Base-by-base conservation (phyloP, 352 stramenopile genomes). In the Phytophthora hibernalis region DNA sequence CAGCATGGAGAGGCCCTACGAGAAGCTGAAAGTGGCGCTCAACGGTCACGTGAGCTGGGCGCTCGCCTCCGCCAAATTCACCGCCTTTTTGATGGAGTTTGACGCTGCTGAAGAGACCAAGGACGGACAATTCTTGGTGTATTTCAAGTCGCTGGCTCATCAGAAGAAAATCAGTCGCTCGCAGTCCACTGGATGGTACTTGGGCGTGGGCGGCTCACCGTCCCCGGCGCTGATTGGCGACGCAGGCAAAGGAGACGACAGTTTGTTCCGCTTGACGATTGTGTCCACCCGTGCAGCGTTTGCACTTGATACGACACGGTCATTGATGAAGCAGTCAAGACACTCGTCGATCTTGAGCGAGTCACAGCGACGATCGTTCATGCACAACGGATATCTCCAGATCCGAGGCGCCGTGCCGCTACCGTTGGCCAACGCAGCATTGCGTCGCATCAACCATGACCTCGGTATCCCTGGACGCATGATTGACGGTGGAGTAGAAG, bases 21-120 rank as follows among this genome's bases (percentile, higher is more conserved):
- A 93, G 70, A 91, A 91, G 69, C 74, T 95, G 22, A 85, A 85
- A n/a, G 79, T 93, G 42, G 79, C 84, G 33, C 79, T 92, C 24
- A 92, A 88, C 28, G 80, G 78, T 31, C 65, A 82, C 28, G 82
- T 89, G 21, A 79, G 58, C 26, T 95, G 85, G 83, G 75, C 78
- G n/a, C 47, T 83, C 33, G 71, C 79, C 2, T 70, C 82, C 15
- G 78, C 85, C 24, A 95, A 92, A 74, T 91, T 92, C 52, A 74
- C 83, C 8, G 55, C 81, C n/a, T 83, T 95, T 47, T 42, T 87
- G 21, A 50, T 91, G 21, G 82, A 93, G 64, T 56, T 70, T 7
- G 77, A 71, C 31, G 51, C n/a, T 18, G 21, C 10, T 44, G 18
- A 52, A 48, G 49, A 65, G 13, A 1, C 42, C n/a, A 35, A 48